These are phyloP conservation scores for Tylopilus sp. DNA, from an alignment of 768 basidiomycete species.

Conservation along the genomic window DNA sequence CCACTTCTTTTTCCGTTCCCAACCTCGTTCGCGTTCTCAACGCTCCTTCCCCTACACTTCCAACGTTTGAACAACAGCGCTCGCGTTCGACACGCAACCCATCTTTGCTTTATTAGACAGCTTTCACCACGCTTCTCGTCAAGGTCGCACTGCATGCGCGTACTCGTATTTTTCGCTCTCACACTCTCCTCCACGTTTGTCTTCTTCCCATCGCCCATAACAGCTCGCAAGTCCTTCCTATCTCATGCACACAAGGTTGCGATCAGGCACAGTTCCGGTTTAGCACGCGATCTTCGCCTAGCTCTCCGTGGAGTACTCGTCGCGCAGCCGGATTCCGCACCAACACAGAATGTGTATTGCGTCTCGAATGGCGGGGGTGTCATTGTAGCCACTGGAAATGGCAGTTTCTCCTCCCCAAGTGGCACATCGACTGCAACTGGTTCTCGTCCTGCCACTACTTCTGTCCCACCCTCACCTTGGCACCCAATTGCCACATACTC, in stretches of 20 bases:
- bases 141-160: conserved; percentile 22
- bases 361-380: conserved; percentile 25
- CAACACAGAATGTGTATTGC: conserved; percentile 36
- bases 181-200: conserved; percentile 28
- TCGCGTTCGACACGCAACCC: background rate
- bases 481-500: conserved; percentile 55
- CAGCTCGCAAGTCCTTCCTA: conserved; percentile 32
- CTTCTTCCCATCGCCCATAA: conserved; percentile 22
- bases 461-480: conserved; percentile 49
- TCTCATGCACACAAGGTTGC: conserved; percentile 53
- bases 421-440: conserved; percentile 23
- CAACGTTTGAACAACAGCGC: background rate
- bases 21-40: background rate
- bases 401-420: conserved; percentile 21
- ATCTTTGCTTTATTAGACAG: background rate
- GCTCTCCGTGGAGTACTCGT: conserved; percentile 56
- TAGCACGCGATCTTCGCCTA: conserved; percentile 67
- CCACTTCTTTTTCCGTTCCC: conserved; percentile 15
- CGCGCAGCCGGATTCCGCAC: conserved; percentile 34
- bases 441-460: conserved; percentile 15
- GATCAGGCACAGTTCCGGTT: conserved; percentile 51
- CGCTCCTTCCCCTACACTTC: background rate
- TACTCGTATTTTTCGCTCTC: conserved; percentile 28
- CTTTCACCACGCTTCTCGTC: background rate
- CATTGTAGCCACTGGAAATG: conserved; percentile 16